phyloP scores from a whole-genome alignment of 805 yeast species.

The Kodamaea nitidulidarum region DNA sequence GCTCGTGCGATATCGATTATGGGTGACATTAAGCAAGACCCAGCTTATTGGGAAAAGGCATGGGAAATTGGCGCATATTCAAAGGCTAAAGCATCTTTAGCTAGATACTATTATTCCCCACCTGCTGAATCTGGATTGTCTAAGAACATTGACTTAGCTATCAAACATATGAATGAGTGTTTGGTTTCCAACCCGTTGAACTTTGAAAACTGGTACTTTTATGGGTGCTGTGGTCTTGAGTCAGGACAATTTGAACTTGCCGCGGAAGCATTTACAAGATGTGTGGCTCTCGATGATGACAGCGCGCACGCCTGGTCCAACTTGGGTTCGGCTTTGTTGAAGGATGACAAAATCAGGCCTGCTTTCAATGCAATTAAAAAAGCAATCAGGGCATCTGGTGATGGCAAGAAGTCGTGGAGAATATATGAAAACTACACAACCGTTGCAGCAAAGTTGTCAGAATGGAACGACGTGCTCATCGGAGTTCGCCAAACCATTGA shows the following conservation, averaged over 20 bases:
- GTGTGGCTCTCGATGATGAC: slow-evolving; percentile 79
- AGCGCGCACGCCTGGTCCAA: slow-evolving; percentile 89
- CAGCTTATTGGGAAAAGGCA: slow-evolving; percentile 72
- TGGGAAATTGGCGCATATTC: slow-evolving; percentile 85
- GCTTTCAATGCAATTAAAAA: slow-evolving; percentile 82
- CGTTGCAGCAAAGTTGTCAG: slow-evolving; percentile 76
- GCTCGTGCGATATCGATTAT: slow-evolving; percentile 79
- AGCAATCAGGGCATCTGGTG: slow-evolving; percentile 68
- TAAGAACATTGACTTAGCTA: slow-evolving; percentile 50
- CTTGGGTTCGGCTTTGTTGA: slow-evolving; percentile 73
- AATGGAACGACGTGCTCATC: slow-evolving; percentile 82
- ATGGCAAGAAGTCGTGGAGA: slow-evolving; percentile 73
- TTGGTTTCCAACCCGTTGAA: slow-evolving; percentile 67
- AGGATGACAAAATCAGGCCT: slow-evolving; percentile 60
- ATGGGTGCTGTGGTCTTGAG: slow-evolving; percentile 88
- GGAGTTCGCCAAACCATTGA: slow-evolving; percentile 67
- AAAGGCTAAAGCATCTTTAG: slow-evolving; percentile 80
- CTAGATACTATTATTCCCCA: slow-evolving; percentile 65
- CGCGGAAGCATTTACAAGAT: slow-evolving; percentile 87
- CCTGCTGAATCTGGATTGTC: slow-evolving; percentile 51
- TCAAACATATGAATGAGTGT: slow-evolving; percentile 70
- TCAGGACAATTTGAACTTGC: slow-evolving; percentile 67
- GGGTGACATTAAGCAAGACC: slow-evolving; percentile 82
- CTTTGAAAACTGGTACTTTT: slow-evolving; percentile 83
- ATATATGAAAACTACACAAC: slow-evolving; percentile 84